Evolutionary conservation across 2,329 filamentous ascomycete genomes (phyloP).

Genomic region (Aureobasidium musti): DNA sequence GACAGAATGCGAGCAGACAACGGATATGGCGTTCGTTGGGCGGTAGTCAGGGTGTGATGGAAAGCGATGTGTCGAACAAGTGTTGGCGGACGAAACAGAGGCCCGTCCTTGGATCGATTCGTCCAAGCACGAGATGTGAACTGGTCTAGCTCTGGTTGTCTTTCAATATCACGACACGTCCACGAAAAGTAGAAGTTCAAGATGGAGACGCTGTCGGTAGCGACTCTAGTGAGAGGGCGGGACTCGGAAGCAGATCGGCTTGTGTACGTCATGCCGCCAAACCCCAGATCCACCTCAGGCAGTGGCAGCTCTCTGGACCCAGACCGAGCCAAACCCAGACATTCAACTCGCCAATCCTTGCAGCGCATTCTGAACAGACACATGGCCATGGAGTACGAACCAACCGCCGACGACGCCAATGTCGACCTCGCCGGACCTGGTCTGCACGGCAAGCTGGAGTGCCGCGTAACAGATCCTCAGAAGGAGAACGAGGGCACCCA

Average conservation of each 20-base stretch:
- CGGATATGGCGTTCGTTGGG: background rate
- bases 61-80: background rate
- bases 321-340: background rate
- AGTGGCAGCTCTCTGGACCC: background rate
- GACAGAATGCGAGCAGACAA: background rate
- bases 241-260: background rate
- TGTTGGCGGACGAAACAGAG: background rate
- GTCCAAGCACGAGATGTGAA: too few species aligned
- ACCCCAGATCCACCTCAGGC: slow-evolving; percentile 6
- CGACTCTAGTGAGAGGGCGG: too few species aligned
- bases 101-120: too few species aligned
- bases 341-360: background rate
- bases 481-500: slow-evolving; percentile 98
- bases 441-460: slow-evolving; percentile 74
- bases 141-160: too few species aligned
- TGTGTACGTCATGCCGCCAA: background rate
- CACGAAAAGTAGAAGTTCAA: background rate
- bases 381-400: slow-evolving; percentile 21
- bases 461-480: slow-evolving; percentile 76
- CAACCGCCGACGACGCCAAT: slow-evolving; percentile 17
- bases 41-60: background rate
- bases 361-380: background rate
- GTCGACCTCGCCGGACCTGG: slow-evolving; percentile 64
- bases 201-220: background rate
- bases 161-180: background rate